A percentile compares a stretch with the other conserved stretches of the same genome.
These are phyloP conservation scores for Monascus ruber DNA, from an alignment of 2,329 filamentous ascomycete species.

Conservation along the genomic window DNA sequence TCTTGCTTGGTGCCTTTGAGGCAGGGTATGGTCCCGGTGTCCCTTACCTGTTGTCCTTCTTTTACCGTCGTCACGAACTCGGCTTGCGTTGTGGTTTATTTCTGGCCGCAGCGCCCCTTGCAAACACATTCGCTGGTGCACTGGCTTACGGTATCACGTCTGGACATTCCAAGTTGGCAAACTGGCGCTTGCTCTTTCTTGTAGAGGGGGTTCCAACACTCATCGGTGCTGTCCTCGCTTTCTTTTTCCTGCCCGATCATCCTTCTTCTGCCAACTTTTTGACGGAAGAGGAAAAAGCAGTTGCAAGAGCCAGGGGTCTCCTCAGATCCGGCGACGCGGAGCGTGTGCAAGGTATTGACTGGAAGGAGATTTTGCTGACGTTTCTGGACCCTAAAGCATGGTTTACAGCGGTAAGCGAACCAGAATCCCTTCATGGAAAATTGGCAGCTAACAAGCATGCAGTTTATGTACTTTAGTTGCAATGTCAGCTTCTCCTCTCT, in stretches of 20 bases:
- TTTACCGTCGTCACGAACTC: constrained; percentile 48
- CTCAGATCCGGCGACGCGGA: constrained; percentile 41
- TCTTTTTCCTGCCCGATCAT: constrained; percentile 44
- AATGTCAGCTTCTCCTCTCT: constrained; percentile 56
- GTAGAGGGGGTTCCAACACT: constrained; percentile 54
- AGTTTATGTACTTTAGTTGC: constrained; percentile 48
- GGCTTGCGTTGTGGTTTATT: constrained; percentile 48
- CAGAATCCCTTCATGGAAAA: not conserved
- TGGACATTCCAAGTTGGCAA: constrained; percentile 44
- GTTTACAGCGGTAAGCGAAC: constrained; percentile 30
- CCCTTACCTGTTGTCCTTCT: constrained; percentile 44
- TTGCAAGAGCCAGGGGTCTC: constrained; percentile 44
- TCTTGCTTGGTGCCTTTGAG: constrained; percentile 38
- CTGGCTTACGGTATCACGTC: constrained; percentile 55
- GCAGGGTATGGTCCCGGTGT: constrained; percentile 36
- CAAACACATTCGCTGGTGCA: constrained; percentile 66
- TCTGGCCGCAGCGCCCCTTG: constrained; percentile 50
- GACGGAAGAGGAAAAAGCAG: constrained; percentile 45
- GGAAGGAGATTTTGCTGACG: constrained; percentile 36
- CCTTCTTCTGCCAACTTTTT: constrained; percentile 44
- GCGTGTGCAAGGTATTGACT: constrained; percentile 31
- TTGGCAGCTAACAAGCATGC: not conserved
- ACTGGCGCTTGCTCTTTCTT: constrained; percentile 55
- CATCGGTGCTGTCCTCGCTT: constrained; percentile 43
- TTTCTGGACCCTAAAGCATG: constrained; percentile 38